Evolutionary conservation across 495 filamentous ascomycete species (phyloP).

Genomic region (Lepraria neglecta): DNA sequence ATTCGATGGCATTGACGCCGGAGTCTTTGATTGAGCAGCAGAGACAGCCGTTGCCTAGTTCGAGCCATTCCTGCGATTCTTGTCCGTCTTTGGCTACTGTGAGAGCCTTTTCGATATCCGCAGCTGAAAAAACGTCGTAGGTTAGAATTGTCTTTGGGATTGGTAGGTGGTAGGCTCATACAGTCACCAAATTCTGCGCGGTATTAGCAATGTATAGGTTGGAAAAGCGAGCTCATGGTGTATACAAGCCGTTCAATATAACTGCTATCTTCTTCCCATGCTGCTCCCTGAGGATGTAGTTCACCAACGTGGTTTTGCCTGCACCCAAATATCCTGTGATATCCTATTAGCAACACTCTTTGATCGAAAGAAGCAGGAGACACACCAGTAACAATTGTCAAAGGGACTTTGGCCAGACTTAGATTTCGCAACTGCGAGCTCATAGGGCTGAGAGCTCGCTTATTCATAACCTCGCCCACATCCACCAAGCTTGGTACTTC

Average conservation of each 20-base stretch:
- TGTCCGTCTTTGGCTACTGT: conserved; percentile 81
- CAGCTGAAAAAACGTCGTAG: conserved; percentile 45
- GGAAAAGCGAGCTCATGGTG: conserved; percentile 7
- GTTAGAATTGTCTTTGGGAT: conserved; percentile 4
- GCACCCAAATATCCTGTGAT: conserved; percentile 73
- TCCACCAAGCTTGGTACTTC: conserved; percentile 67
- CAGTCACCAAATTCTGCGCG: conserved; percentile 87
- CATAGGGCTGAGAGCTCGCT: conserved; percentile 23
- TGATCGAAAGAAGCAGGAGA: neutral
- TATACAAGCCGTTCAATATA: conserved; percentile 76
- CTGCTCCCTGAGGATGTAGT: conserved; percentile 87
- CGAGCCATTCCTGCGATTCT: conserved; percentile 89
- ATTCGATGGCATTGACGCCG: conserved; percentile 89
- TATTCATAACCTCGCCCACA: neutral
- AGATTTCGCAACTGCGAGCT: conserved; percentile 42
- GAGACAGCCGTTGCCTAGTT: conserved; percentile 93
- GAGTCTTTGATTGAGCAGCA: conserved; percentile 97
- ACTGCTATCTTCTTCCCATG: conserved; percentile 98
- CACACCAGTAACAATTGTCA: conserved; percentile 88
- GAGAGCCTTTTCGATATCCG: conserved; percentile 90
- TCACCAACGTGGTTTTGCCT: conserved; percentile 91
- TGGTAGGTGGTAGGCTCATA: conserved; percentile 38
- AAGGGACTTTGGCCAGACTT: conserved; percentile 62
- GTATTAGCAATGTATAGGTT: conserved; percentile 10
- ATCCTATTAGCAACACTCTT: neutral